Evolutionary conservation across 345 rosid genomes (phyloP).

Genomic region (Citrus reticulata): DNA sequence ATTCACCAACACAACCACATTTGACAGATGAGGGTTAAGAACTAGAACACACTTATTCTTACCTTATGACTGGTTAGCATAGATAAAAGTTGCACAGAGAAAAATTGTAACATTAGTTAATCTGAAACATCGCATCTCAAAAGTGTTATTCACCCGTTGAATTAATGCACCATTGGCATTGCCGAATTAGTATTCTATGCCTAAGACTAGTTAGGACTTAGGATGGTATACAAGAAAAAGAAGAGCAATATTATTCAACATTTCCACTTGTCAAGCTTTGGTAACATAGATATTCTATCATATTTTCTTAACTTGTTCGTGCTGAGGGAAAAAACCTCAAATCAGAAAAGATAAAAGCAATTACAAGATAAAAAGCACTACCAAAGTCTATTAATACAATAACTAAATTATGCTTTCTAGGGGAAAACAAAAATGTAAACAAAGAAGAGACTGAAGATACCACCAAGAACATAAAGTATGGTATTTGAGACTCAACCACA

Average conservation of each 20-base stretch:
- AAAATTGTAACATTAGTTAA: neutral
- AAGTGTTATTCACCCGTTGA: neutral
- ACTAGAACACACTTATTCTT: neutral
- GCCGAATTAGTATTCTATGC: too few relatives aligned
- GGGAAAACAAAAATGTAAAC: neutral
- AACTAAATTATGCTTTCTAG: neutral
- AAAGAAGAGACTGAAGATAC: neutral
- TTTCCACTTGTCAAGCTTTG: neutral
- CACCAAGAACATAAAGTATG: slow-evolving; percentile 7
- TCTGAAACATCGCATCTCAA: neutral
- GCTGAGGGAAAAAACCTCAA: neutral
- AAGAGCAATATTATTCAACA: neutral
- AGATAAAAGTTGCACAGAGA: neutral
- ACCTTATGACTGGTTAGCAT: neutral
- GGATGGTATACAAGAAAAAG: neutral
- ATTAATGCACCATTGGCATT: neutral
- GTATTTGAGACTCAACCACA: neutral
- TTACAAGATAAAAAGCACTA: neutral
- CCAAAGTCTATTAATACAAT: neutral
- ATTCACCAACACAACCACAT: neutral
- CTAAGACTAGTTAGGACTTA: neutral
- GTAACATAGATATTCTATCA: neutral
- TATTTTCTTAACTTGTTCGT: neutral
- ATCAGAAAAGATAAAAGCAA: neutral
- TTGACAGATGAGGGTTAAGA: neutral